Evolutionary conservation across 257 asterid species (phyloP).

Genomic region (Solanum commersonii): DNA sequence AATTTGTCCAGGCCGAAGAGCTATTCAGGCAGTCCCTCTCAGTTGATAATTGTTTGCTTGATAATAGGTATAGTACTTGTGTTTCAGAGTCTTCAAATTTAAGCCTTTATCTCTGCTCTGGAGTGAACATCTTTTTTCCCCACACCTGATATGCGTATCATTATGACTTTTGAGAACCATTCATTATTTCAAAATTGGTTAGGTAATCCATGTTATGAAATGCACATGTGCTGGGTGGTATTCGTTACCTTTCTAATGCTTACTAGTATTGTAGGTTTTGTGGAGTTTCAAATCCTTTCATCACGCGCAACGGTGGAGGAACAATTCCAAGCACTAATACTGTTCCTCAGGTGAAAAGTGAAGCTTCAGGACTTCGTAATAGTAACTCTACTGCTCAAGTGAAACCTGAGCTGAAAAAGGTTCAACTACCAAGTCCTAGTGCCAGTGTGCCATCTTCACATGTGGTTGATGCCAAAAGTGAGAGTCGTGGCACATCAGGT

Average conservation of each 20-base stretch:
- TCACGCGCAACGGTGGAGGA: conserved; percentile 47
- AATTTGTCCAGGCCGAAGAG: conserved; percentile 79
- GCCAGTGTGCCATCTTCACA: conserved; percentile 19
- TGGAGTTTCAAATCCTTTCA: conserved; percentile 69
- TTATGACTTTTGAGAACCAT: not conserved
- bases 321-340: conserved; percentile 21
- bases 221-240: not conserved
- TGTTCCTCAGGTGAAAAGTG: conserved; percentile 35
- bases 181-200: not conserved
- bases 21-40: conserved; percentile 56
- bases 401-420: conserved; percentile 33
- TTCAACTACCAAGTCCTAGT: conserved; percentile 33
- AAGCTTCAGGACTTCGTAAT: conserved; percentile 27
- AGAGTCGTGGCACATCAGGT: conserved; percentile 22
- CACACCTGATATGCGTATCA: not conserved
- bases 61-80: conserved; percentile 57
- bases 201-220: not conserved
- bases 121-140: not conserved
- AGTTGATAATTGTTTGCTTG: conserved; percentile 64
- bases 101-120: not conserved
- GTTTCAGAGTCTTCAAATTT: not conserved
- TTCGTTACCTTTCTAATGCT: not conserved
- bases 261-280: conserved; percentile 41
- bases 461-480: conserved; percentile 33
- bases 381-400: conserved; percentile 21